These are phyloP conservation scores for Didymella glomerata DNA, from an alignment of 2,329 filamentous ascomycete species.

Conservation along the genomic window DNA sequence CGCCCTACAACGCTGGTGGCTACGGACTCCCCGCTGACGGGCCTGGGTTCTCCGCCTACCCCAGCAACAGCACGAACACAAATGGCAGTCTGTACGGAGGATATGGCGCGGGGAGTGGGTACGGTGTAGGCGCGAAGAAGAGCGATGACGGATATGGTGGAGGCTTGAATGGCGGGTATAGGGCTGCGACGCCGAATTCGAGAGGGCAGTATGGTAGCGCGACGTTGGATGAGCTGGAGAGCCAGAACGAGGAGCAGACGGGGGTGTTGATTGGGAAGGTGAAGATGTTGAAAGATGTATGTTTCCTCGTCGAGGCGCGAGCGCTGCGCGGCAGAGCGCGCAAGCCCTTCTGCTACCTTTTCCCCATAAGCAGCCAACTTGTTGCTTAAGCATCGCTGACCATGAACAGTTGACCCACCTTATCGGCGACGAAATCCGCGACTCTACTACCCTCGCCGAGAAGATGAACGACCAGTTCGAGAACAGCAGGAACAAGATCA, in stretches of 20 bases:
- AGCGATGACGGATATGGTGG: conserved; percentile 2
- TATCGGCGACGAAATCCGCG: conserved; percentile 94
- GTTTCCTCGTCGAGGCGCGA: conserved; percentile 45
- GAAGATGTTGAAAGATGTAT: conserved; percentile 84
- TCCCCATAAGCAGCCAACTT: background rate
- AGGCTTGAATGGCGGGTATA: conserved; percentile 8
- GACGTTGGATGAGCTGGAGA: conserved; percentile 91
- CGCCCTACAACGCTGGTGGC: conserved; percentile 29
- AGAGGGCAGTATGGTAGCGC: conserved; percentile 85
- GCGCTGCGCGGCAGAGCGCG: background rate
- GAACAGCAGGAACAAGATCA: conserved; percentile 77
- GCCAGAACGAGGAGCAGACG: conserved; percentile 90
- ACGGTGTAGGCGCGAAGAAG: background rate
- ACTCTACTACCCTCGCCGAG: conserved; percentile 85
- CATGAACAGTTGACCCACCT: conserved; percentile 75
- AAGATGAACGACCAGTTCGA: conserved; percentile 98
- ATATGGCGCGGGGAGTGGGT: background rate
- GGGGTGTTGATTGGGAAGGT: conserved; percentile 93
- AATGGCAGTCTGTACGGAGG: conserved; percentile 22
- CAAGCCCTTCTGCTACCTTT: background rate
- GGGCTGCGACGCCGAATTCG: conserved; percentile 56
- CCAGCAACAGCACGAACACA: conserved; percentile 24
- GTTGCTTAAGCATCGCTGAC: background rate
- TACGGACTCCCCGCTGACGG: conserved; percentile 20
- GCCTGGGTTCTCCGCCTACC: conserved; percentile 45